Conservation (phyloP, 2,329 filamentous ascomycete genomes). For the Hymenoscyphus scutula region DNA sequence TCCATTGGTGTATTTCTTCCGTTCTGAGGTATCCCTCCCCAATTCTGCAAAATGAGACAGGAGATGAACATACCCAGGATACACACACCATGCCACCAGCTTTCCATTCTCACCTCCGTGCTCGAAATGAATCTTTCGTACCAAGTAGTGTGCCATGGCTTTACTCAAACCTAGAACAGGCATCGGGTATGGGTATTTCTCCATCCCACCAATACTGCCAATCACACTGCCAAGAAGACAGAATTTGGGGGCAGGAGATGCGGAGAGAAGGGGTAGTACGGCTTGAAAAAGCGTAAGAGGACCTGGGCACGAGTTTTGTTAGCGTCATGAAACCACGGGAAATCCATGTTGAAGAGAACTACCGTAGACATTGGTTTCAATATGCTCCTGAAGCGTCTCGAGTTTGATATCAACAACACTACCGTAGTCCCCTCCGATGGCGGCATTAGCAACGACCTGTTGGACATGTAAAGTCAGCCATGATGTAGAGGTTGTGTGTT, state of each 20-base stretch:
- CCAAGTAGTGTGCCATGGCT: slow-evolving; percentile 35
- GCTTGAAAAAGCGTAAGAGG: slow-evolving; percentile 35
- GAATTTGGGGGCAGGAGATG: slow-evolving; percentile 35
- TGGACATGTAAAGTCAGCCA: slow-evolving; percentile 32
- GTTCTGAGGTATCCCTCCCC: too few relatives aligned
- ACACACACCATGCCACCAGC: slow-evolving; percentile 34
- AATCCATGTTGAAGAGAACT: neutral
- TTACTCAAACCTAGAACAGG: slow-evolving; percentile 43
- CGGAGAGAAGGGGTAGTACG: slow-evolving; percentile 32
- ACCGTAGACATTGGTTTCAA: neutral
- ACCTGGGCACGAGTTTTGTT: slow-evolving; percentile 35
- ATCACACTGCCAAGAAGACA: slow-evolving; percentile 37
- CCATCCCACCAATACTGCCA: slow-evolving; percentile 19
- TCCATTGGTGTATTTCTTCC: too few relatives aligned
- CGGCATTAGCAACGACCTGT: slow-evolving; percentile 41
- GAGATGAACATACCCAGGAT: neutral
- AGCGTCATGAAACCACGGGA: slow-evolving; percentile 14
- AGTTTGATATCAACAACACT: slow-evolving; percentile 33
- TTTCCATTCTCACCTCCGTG: slow-evolving; percentile 26
- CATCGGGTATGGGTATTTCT: slow-evolving; percentile 17
- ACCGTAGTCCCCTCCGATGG: slow-evolving; percentile 23
- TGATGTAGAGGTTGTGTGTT: too few relatives aligned
- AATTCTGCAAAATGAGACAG: neutral
- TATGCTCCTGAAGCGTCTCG: slow-evolving; percentile 28
- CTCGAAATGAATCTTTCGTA: slow-evolving; percentile 38